Evolutionary conservation across 352 stramenopile species (phyloP).

Genomic region (Phytophthora hybrid): DNA sequence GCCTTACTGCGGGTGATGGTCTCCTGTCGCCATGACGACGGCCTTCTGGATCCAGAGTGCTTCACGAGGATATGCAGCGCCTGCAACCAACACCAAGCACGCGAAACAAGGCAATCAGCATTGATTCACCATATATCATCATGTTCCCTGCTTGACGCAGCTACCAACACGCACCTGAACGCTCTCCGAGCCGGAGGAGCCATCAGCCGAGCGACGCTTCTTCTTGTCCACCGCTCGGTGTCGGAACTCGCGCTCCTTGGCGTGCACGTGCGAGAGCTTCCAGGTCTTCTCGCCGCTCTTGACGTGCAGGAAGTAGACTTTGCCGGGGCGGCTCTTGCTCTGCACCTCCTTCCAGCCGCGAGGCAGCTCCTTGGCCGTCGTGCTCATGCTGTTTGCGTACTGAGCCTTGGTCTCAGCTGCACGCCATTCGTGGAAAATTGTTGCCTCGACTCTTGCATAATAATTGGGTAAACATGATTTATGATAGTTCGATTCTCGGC

Average conservation of each 20-base stretch:
- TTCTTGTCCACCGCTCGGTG: constrained; percentile 52
- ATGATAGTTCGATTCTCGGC: neutral
- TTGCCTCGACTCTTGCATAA: neutral
- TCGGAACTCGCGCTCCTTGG: constrained; percentile 81
- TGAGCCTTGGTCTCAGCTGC: neutral
- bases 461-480: neutral
- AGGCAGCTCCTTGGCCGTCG: constrained; percentile 71
- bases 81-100: constrained; percentile 22
- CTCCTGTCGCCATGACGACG: constrained; percentile 90
- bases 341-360: constrained; percentile 88
- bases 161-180: constrained; percentile 49
- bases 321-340: constrained; percentile 88
- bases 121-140: neutral
- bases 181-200: constrained; percentile 40
- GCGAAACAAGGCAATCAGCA: neutral
- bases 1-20: constrained; percentile 90
- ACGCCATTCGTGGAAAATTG: constrained; percentile 10
- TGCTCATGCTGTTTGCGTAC: constrained; percentile 34
- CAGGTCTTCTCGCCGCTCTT: constrained; percentile 90
- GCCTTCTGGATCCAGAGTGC: constrained; percentile 80
- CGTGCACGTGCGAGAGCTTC: constrained; percentile 86
- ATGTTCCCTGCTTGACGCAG: neutral
- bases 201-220: constrained; percentile 33
- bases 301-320: constrained; percentile 87
- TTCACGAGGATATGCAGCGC: constrained; percentile 92